These are phyloP conservation scores for Willaertia magna DNA, from an alignment of 208 protist genomes.

Conservation along the genomic window DNA sequence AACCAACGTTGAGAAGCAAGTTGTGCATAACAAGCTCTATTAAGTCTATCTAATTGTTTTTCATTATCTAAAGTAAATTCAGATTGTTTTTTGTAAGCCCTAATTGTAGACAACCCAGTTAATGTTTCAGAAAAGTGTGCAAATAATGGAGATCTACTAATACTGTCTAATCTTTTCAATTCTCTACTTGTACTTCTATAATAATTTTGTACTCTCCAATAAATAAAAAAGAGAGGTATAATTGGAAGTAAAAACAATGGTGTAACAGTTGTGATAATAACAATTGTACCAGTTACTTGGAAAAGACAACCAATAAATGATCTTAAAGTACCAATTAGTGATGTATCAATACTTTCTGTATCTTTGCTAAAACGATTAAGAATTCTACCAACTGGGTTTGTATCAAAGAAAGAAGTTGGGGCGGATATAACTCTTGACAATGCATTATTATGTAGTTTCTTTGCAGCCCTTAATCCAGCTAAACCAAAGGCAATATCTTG, in stretches of 20 bases:
- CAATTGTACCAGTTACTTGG: constrained; percentile 23
- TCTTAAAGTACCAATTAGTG: not conserved
- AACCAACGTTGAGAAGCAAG: constrained; percentile 31
- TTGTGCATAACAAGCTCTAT: constrained; percentile 17
- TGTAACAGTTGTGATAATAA: constrained; percentile 29
- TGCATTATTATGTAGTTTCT: constrained; percentile 35
- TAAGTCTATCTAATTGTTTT: constrained; percentile 8
- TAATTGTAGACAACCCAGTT: constrained; percentile 43
- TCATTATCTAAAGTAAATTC: constrained; percentile 1
- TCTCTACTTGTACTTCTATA: constrained; percentile 54
- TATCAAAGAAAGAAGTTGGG: constrained; percentile 35
- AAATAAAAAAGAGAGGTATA: constrained; percentile 48
- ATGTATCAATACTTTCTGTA: constrained; percentile 34
- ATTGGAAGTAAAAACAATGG: constrained; percentile 37
- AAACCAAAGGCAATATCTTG: constrained; percentile 3
- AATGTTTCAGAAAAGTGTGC: constrained; percentile 43
- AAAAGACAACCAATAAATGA: not conserved
- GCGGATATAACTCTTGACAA: constrained; percentile 15
- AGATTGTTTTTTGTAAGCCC: constrained; percentile 22
- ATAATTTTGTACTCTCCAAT: constrained; percentile 44
- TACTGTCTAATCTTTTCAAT: constrained; percentile 56
- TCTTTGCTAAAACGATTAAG: constrained; percentile 64
- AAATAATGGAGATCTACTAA: constrained; percentile 62
- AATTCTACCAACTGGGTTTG: constrained; percentile 35
- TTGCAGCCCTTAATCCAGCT: constrained; percentile 26